Base-by-base conservation (phyloP, 208 protist genomes). In the Acanthamoeba culbertsoni region DNA sequence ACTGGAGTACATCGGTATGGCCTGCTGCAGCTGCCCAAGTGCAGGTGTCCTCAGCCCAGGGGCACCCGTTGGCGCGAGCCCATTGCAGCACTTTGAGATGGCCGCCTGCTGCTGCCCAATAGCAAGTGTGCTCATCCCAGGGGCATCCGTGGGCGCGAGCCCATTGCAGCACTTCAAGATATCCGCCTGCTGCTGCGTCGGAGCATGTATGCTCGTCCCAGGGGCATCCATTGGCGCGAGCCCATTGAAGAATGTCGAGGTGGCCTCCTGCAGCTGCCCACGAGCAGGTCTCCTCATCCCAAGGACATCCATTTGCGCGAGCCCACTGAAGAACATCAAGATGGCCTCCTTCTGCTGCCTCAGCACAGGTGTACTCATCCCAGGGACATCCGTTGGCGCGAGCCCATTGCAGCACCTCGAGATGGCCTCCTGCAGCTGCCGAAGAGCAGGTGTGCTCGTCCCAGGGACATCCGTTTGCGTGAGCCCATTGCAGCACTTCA, bases 371-470 rank as follows among this genome's bases (percentile, higher is more conserved):
- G 10, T n/a, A 33, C 37, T 8, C 73, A 33, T 53, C 43, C 73
- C 73, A 86, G n/a, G 73, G 43, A n/a, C 73, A 86, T 8, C 73
- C 73, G 40, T 86, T 43, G 10, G 31, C 10, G 37, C 73, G 31
- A 8, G 42, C 37, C 73, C 73, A 86, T n/a, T 86, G 31, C 14
- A 86, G n/a, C 73, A 86, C 73, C 14, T 86, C 73, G 10, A 86
- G 48, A 33, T 86, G 73, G 42, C 73, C 73, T 86, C 43, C 73
- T 55, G 16, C 40, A 51, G 73, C 73, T 37, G 73, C 73, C 10
- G 42, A 23, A n/a, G 35, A 23, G n/a, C 73, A 86, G 18, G 28
- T 86, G 20, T 33, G 35, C 8, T 86, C 28, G 73, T 86, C 73
- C 73, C 7, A 86, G 7, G 42, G 63, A 43, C 73, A 86, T 12